Percentiles rank a stretch among this genome's conserved stretches.
phyloP scores from a whole-genome alignment of 768 basidiomycete species.

The Termitomyces sp. region DNA sequence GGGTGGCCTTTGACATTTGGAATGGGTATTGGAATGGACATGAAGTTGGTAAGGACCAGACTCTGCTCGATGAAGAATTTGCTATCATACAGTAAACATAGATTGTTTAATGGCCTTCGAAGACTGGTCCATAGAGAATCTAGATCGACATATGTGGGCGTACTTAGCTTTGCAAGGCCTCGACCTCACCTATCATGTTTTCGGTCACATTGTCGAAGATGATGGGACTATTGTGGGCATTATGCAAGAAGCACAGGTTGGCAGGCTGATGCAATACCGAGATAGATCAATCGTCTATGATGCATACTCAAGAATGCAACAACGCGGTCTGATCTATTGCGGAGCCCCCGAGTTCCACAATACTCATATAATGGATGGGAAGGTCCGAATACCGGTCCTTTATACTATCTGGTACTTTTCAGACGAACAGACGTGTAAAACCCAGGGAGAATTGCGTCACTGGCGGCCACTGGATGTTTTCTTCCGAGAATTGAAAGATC shows the following conservation, averaged over 20 bases:
- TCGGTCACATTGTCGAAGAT: conserved; percentile 26
- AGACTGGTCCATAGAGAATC: conserved; percentile 14
- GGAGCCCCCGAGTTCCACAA: conserved; percentile 13
- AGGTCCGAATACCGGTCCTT: conserved; percentile 27
- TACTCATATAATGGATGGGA: conserved; percentile 28
- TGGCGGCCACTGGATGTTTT: conserved; percentile 21
- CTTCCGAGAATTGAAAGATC: conserved; percentile 19
- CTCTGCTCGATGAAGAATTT: not conserved
- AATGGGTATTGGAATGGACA: conserved; percentile 33
- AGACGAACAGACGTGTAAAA: conserved; percentile 16
- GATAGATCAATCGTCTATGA: conserved; percentile 27
- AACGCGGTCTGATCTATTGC: conserved; percentile 19
- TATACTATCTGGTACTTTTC: conserved; percentile 14
- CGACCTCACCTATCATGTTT: conserved; percentile 30
- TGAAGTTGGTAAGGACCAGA: conserved; percentile 25
- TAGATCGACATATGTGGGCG: conserved; percentile 27
- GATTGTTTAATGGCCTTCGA: conserved; percentile 30
- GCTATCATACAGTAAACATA: conserved; percentile 6
- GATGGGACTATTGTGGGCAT: conserved; percentile 28
- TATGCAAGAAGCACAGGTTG: conserved; percentile 30
- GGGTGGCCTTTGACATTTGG: conserved; percentile 20
- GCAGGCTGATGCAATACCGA: conserved; percentile 21
- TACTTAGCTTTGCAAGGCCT: conserved; percentile 22
- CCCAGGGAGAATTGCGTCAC: conserved; percentile 17
- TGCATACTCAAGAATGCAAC: conserved; percentile 24